Conservation (phyloP, 345 rosid species). For the Brassica incana region DNA sequence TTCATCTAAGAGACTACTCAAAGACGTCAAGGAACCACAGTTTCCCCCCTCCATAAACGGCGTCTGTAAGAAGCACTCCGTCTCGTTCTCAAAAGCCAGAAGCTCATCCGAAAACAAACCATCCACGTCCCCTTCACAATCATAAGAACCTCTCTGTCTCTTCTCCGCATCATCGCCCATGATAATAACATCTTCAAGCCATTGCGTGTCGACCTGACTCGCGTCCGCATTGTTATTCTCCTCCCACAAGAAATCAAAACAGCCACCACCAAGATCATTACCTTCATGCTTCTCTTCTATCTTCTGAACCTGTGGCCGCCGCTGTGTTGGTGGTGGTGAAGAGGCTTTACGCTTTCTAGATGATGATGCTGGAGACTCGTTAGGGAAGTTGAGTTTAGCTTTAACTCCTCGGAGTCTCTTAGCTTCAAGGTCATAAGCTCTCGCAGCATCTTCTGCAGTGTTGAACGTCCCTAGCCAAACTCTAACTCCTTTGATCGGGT, state of each 20-base stretch:
- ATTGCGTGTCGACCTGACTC: conserved; percentile 20
- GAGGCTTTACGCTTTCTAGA: conserved; percentile 20
- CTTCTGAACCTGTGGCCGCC: not conserved
- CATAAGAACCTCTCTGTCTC: not conserved
- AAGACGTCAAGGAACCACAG: not conserved
- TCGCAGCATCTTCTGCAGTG: conserved; percentile 84
- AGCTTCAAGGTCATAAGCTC: conserved; percentile 86
- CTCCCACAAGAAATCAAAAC: conserved; percentile 16
- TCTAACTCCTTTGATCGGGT: conserved; percentile 74
- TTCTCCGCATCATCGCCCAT: conserved; percentile 2
- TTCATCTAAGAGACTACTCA: conserved; percentile 26
- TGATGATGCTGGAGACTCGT: not conserved
- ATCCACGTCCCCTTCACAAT: conserved; percentile 7
- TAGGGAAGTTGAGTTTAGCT: conserved; percentile 83
- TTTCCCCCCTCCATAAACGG: not conserved
- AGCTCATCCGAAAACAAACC: conserved; percentile 33
- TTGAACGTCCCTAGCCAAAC: conserved; percentile 92
- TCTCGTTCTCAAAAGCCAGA: conserved; percentile 36
- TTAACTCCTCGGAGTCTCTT: conserved; percentile 83
- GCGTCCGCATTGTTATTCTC: not conserved
- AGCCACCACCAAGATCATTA: too few relatives aligned
- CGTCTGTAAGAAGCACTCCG: conserved; percentile 28
- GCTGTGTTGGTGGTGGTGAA: not conserved
- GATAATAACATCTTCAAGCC: conserved; percentile 28
- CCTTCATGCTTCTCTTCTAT: not conserved